Base-by-base conservation (phyloP, 2,329 filamentous ascomycete species). In the Hymenoscyphus albidus region DNA sequence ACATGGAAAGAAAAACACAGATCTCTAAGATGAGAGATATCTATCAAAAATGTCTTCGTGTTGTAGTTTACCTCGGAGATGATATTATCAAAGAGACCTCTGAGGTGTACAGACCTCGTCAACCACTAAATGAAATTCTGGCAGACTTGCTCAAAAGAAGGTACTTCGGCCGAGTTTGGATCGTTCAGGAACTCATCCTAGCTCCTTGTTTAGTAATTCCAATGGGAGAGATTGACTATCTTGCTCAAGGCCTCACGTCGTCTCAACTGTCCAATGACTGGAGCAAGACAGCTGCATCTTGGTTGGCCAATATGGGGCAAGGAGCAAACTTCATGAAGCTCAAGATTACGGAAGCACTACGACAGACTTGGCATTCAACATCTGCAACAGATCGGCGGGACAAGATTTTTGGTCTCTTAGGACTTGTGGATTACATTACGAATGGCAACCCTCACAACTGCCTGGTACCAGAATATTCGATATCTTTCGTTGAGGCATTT, bases 1-100 rank as follows among this genome's bases (percentile, higher is more conserved):
- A 63, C 0, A 14, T 55, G 1, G 73, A 72, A 56, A 59, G 69
- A 38, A 59, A 58, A 2, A 48, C 51, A 1, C 71, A 74, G 44
- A 69, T 74, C 5, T 65, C 67, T 4, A 72, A 68, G 22, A 74
- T 74, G 72, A 18, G 65, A 1, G 55, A 56, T 2, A 69, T 67
- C 55, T 69, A 62, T 61, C 59, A 12, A 27, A 10, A 57, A 6
- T 48, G 44, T 22, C 44, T 48, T 18, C n/a, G 44, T 6, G 44
- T 16, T 22, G n/a, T 48, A 7, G 44, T 48, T n/a, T 48, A 22
- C 18, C 44, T 48, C 6, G 44, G 44, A 14, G 44, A 48, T 48
- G 44, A 48, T 18, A 22, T 48, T 9, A n/a, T 48, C 44, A 48
- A 18, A n/a, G 44, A 48, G 18, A 22, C 16, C n/a, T 18, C 44